These are phyloP conservation scores for Solanum chiquidenum DNA, from an alignment of 257 asterid species.

Conservation along the genomic window DNA sequence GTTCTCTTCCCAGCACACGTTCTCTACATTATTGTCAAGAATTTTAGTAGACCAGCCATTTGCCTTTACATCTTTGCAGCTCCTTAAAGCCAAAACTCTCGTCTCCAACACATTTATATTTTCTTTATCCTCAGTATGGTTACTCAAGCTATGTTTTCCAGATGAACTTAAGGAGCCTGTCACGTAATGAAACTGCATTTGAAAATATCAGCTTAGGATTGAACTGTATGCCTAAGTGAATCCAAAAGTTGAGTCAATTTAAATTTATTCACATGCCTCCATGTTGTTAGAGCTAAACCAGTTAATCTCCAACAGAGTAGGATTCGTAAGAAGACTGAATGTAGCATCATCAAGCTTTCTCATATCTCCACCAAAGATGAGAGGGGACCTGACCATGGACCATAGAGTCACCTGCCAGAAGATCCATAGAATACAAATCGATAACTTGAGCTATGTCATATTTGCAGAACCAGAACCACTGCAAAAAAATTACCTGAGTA, in stretches of 20 bases:
- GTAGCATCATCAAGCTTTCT: conserved; percentile 53
- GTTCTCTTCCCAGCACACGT: conserved; percentile 67
- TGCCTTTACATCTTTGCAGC: conserved; percentile 50
- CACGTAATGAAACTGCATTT: conserved; percentile 50
- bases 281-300: conserved; percentile 68
- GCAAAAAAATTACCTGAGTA: conserved; percentile 46
- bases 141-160: neutral
- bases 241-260: neutral
- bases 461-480: neutral
- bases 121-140: conserved; percentile 4
- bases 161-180: conserved; percentile 16
- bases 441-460: neutral
- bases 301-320: conserved; percentile 74
- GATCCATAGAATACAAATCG: neutral
- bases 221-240: neutral
- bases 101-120: conserved; percentile 1
- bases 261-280: conserved; percentile 51
- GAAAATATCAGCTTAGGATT: neutral
- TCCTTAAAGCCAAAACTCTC: conserved; percentile 39
- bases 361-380: conserved; percentile 98
- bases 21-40: conserved; percentile 34
- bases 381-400: conserved; percentile 89
- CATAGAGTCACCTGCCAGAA: conserved; percentile 75
- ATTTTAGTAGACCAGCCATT: conserved; percentile 58
- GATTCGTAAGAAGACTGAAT: conserved; percentile 56